A percentile compares a stretch with the other conserved stretches of the same genome.
phyloP scores from a whole-genome alignment of 2,329 filamentous ascomycete genomes.

The Fusarium tricinctum region DNA sequence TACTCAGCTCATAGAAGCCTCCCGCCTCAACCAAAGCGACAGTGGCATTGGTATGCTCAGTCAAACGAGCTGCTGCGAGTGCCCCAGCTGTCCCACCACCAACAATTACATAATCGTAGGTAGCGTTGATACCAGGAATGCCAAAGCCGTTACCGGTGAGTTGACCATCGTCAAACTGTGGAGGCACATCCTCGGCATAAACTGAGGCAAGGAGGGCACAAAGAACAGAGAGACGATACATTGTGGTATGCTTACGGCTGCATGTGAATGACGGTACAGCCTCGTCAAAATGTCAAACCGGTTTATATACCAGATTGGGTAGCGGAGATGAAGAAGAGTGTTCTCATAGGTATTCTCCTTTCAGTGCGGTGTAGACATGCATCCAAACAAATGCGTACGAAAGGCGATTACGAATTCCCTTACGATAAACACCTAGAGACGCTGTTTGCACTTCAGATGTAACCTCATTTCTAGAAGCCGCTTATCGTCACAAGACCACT shows the following conservation, averaged over 20 bases:
- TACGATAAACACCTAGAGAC: neutral
- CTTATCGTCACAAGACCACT: neutral
- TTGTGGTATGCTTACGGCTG: neutral
- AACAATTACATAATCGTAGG: slow-evolving; percentile 18
- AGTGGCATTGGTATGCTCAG: slow-evolving; percentile 1
- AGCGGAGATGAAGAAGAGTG: neutral
- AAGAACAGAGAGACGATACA: neutral
- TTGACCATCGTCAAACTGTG: slow-evolving; percentile 18
- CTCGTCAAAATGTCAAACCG: neutral
- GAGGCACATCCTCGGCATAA: slow-evolving; percentile 18
- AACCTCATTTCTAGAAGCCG: no score
- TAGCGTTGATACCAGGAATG: slow-evolving; percentile 21
- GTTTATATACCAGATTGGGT: neutral
- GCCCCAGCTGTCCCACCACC: slow-evolving; percentile 10
- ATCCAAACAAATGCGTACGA: no score
- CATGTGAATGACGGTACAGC: neutral
- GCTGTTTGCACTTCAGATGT: no score
- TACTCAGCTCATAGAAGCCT: slow-evolving; percentile 12
- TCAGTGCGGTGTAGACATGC: neutral
- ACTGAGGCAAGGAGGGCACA: slow-evolving; percentile 4
- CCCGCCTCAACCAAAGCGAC: slow-evolving; percentile 12
- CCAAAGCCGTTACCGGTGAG: slow-evolving; percentile 22
- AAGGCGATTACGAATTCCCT: neutral
- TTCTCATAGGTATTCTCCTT: neutral
- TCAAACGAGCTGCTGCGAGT: neutral